Evolutionary conservation across 768 basidiomycete species (phyloP), one percentile per base, ranked within the genome.

Genomic region (Hericium coralloides): DNA sequence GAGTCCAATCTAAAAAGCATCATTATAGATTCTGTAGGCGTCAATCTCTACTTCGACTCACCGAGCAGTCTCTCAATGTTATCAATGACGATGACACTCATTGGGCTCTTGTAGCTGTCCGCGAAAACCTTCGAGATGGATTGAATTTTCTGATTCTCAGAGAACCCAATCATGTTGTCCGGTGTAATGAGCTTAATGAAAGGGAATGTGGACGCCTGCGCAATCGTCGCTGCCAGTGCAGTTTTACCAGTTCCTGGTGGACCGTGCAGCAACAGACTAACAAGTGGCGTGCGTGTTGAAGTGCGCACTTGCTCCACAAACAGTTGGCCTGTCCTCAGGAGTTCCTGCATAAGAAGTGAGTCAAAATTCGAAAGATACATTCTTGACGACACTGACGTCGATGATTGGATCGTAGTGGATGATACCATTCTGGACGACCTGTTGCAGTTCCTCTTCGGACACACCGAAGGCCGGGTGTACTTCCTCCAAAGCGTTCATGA

Each of bases 101-200:
- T 69, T 7, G 95, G 95, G 76, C 92, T 94, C 80, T 98, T 99
- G 72, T 98, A 95, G 61, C 90, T 93, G 72, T 99, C 97, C 50
- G 79, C 77, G 70, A 99, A 99, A 37, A 93, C 81, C 72, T 95
- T 98, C 68, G 83, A 89, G 67, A 99, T 90, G 2, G 93, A 82
- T 0, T 83, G 76, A 47, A 99, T 87, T 74, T 99, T 98, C 69
- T 94, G 92, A 14, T 78, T 71, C 69, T 98, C 97, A n/a, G 85
- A 83, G 70, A 82, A 95, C 8, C 97, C 97, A 59, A 98, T 90
- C 97, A 99, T 99, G 64, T 79, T 85, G 66, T 98, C 97, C 0
- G 97, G 92, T 2, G 94, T 91, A 57, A 98, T 84, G 39, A 99
- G 79, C 70, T 99, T 98, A 76, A 99, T 95, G 76, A 99, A 99